Base-by-base conservation (phyloP, 768 basidiomycete genomes). In the Phaffia tasmanica region DNA sequence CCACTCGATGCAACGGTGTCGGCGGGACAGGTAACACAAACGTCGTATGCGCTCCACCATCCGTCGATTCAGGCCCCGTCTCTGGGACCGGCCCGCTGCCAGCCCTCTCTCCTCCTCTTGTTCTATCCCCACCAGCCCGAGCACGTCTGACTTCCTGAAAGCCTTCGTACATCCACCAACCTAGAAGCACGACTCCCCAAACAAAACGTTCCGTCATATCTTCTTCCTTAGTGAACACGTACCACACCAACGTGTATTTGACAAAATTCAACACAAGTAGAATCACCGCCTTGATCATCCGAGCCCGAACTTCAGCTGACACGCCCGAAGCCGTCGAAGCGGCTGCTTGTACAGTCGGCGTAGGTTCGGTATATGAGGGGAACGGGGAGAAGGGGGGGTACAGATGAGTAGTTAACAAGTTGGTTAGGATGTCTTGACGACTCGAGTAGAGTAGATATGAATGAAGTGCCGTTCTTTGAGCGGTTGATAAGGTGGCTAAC, bases 201-300 rank as follows among this genome's bases (percentile, higher is more conserved):
- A 50, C 9, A 19, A 29, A 9, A 46, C 61, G 55, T 19, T 53
- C 53, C 16, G 48, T 1, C 53, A 46, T 35, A 1, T 19, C 21
- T 48, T 67, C 61, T 5, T 62, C 61, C 48, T 57, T 54, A 0
- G 66, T 67, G 47, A 67, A 67, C 49, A 67, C 30, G 8, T 51
- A 67, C 66, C 66, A 67, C 8, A 67, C 66, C 1, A 67, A 29
- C 48, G 35, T 25, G 48, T 67, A 67, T 50, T 67, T 67, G 46
- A 67, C 57, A 14, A 29, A n/a, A 42, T 58, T 67, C 53, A 67
- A 54, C 7, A 27, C 1, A 59, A 67, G 49, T 9, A 61, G 46
- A 0, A 62, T 60, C 14, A 57, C n/a, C 47, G 58, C 48, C 9
- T n/a, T 23, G 0, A 30, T 49, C 14, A 62, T 21, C 23, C 61